These are phyloP conservation scores for Lipomyces starkeyi DNA, from an alignment of 805 yeast species.

Conservation along the genomic window DNA sequence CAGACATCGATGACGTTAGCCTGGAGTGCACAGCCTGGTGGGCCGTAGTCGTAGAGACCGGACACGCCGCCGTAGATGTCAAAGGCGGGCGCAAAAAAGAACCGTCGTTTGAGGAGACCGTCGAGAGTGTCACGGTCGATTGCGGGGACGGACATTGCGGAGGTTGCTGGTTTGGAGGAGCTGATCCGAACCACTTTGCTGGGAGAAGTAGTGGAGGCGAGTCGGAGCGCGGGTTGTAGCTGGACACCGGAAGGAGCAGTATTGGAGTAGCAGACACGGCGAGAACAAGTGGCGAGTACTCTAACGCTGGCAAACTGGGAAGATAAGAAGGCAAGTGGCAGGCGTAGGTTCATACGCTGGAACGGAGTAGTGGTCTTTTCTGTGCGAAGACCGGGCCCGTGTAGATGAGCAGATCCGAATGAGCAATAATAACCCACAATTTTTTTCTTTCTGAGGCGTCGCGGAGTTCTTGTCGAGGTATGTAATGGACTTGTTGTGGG, in stretches of 20 bases:
- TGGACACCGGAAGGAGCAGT: neutral
- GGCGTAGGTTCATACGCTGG: neutral
- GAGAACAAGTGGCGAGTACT: neutral
- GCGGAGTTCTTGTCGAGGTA: no score
- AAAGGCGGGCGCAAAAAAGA: conserved; percentile 96
- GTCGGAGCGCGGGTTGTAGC: neutral
- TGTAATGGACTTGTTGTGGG: neutral
- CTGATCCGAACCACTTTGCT: neutral
- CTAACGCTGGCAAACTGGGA: neutral
- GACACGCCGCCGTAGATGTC: conserved; percentile 98
- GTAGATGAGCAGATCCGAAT: neutral
- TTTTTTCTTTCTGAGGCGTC: neutral
- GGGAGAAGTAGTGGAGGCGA: neutral
- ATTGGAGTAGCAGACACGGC: neutral
- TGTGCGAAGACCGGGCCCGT: neutral
- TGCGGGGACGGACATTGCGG: conserved; percentile 41
- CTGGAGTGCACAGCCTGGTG: conserved; percentile 98
- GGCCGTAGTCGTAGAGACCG: conserved; percentile 98
- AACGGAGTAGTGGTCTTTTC: neutral
- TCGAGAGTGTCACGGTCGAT: conserved; percentile 89
- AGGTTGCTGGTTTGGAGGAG: neutral
- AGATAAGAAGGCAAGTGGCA: neutral
- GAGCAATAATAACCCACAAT: neutral
- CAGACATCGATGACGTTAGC: conserved; percentile 92
- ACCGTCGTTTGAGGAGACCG: conserved; percentile 89